Conservation (phyloP, 805 yeast species). For the Cyberlindnera mrakii region DNA sequence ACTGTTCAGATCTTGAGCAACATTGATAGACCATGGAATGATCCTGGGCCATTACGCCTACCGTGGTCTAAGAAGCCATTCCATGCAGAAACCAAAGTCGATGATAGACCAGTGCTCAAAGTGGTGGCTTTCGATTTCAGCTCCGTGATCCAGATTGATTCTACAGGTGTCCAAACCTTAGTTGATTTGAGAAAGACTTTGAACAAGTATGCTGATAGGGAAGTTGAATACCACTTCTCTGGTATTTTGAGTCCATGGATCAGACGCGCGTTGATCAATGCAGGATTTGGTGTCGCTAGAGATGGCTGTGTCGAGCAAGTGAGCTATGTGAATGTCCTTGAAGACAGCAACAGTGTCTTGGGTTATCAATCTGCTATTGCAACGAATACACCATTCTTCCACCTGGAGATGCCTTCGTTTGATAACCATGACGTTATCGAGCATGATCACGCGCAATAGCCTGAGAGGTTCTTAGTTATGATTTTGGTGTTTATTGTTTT, state of each 20-base stretch:
- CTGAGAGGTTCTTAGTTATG: not conserved
- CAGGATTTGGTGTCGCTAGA: constrained; percentile 72
- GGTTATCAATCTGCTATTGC: constrained; percentile 49
- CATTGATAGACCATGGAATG: constrained; percentile 81
- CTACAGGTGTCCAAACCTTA: constrained; percentile 73
- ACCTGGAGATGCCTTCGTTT: constrained; percentile 61
- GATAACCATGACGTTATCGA: constrained; percentile 13
- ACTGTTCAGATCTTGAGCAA: constrained; percentile 27
- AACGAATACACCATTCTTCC: constrained; percentile 72
- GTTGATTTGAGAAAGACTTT: constrained; percentile 71
- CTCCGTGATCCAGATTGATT: constrained; percentile 67
- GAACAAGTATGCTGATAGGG: constrained; percentile 68
- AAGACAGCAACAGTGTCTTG: constrained; percentile 20
- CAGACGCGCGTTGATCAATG: constrained; percentile 63
- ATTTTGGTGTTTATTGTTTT: not conserved
- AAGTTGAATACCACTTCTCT: constrained; percentile 84
- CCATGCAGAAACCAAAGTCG: constrained; percentile 14
- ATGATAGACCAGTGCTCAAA: constrained; percentile 61
- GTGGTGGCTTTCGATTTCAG: constrained; percentile 79
- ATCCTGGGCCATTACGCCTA: constrained; percentile 58
- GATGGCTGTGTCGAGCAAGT: constrained; percentile 30
- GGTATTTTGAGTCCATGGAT: constrained; percentile 87
- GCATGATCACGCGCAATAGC: not conserved
- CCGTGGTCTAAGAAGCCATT: constrained; percentile 20
- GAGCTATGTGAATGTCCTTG: constrained; percentile 19